These are phyloP conservation scores for Vigna radiata DNA, from an alignment of 306 rosid genomes.

Conservation along the genomic window DNA sequence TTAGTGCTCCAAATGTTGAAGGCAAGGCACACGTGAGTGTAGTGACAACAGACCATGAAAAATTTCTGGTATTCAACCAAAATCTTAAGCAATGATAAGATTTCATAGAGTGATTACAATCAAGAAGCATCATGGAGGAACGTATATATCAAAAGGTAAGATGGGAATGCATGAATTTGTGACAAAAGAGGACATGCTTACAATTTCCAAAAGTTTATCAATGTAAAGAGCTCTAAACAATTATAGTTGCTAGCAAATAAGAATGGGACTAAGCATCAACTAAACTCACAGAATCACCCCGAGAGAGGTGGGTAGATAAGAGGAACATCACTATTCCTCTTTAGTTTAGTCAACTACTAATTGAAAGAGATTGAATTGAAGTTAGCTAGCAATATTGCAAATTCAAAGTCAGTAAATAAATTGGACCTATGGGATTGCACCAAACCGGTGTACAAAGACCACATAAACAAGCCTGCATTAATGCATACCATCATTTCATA, in stretches of 20 bases:
- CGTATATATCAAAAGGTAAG: background rate
- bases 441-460: background rate
- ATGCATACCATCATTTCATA: conserved; percentile 21
- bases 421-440: background rate
- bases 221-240: background rate
- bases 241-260: background rate
- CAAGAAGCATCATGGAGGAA: conserved; percentile 36
- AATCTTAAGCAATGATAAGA: conserved; percentile 37
- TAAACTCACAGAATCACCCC: conserved; percentile 8
- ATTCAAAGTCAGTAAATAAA: background rate
- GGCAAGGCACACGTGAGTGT: background rate
- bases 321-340: conserved; percentile 1
- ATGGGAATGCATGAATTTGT: background rate
- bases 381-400: conserved; percentile 8
- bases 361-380: conserved; percentile 20
- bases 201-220: conserved; percentile 16
- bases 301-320: background rate
- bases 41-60: conserved; percentile 24
- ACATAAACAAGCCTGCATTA: conserved; percentile 28
- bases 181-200: conserved; percentile 12
- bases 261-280: conserved; percentile 1
- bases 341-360: background rate
- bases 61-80: conserved; percentile 9
- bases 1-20: conserved; percentile 5
- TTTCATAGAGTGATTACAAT: conserved; percentile 12